These are phyloP conservation scores for Thymus quinquecostatus DNA, from an alignment of 257 asterid genomes.

Conservation along the genomic window DNA sequence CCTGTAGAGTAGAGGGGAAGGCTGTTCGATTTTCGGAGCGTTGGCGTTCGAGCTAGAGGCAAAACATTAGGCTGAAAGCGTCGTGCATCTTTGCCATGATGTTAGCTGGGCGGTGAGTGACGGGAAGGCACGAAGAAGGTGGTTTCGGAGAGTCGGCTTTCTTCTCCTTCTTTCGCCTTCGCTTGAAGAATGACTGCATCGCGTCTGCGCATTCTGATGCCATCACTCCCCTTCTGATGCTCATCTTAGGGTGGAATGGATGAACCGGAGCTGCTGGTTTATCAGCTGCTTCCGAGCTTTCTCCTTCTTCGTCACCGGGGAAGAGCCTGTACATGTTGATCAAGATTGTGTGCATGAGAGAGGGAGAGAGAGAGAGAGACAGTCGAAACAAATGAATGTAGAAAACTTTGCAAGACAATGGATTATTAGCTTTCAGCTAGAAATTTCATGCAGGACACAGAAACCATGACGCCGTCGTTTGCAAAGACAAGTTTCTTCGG, in stretches of 20 bases:
- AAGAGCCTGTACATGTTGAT: slow-evolving; percentile 66
- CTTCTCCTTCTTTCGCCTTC: slow-evolving; percentile 72
- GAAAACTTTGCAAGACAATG: not conserved
- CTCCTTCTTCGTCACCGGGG: slow-evolving; percentile 71
- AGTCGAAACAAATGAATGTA: not conserved
- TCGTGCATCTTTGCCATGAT: slow-evolving; percentile 69
- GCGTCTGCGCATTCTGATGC: slow-evolving; percentile 84
- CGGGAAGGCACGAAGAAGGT: slow-evolving; percentile 60
- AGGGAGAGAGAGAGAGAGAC: not conserved
- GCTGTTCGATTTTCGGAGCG: not conserved
- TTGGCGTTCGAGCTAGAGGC: slow-evolving; percentile 40
- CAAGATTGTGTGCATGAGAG: not conserved
- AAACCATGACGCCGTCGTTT: not conserved
- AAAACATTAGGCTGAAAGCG: slow-evolving; percentile 65
- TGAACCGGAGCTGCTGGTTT: slow-evolving; percentile 84
- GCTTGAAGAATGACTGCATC: slow-evolving; percentile 89
- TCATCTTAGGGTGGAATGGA: slow-evolving; percentile 92
- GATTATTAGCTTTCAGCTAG: too few species aligned
- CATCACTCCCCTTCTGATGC: slow-evolving; percentile 70
- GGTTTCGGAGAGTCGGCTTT: slow-evolving; percentile 48
- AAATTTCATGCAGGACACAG: not conserved
- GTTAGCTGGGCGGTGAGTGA: slow-evolving; percentile 60
- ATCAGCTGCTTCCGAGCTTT: slow-evolving; percentile 51
- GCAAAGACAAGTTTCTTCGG: slow-evolving; percentile 11
- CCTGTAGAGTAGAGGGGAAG: not conserved